phyloP scores from a whole-genome alignment of 352 stramenopile species.

The Thraustochytrium sp. region DNA sequence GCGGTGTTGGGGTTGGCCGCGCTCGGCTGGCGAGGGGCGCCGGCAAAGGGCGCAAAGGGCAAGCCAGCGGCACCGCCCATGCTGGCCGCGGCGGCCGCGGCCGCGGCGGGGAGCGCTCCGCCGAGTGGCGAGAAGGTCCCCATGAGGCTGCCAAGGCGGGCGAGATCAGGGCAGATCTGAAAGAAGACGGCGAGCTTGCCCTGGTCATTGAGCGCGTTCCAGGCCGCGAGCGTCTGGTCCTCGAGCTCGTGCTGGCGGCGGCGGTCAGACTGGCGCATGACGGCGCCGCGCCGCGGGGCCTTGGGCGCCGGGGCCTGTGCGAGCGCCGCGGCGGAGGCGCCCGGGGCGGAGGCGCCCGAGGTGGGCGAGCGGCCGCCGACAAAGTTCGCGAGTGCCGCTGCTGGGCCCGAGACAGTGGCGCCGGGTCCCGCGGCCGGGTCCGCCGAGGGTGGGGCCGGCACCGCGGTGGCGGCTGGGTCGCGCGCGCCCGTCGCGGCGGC shows the following conservation, averaged over 20 bases:
- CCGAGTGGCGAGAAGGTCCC: slow-evolving; percentile 5
- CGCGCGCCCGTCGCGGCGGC: background rate
- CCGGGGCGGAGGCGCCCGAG: no score
- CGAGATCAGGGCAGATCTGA: background rate
- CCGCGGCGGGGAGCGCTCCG: background rate
- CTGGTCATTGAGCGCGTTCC: background rate
- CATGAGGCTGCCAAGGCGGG: background rate
- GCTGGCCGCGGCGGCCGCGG: no score
- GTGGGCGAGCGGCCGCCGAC: no score
- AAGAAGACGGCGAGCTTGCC: slow-evolving; percentile 3
- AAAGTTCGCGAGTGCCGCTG: no score
- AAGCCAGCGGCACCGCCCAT: no score
- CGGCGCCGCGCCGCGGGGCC: background rate
- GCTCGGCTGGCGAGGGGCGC: no score
- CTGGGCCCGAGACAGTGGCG: background rate
- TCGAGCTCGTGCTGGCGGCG: background rate
- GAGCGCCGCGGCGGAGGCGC: background rate
- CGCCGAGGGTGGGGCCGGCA: background rate
- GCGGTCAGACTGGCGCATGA: background rate
- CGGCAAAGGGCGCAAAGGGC: no score
- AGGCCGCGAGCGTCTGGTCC: background rate
- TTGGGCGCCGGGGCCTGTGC: no score
- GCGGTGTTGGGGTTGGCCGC: no score
- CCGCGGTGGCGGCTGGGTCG: background rate
- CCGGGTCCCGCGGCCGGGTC: background rate